These are phyloP conservation scores for Neospora caninum DNA, from an alignment of 169 alveolate species.

Conservation along the genomic window DNA sequence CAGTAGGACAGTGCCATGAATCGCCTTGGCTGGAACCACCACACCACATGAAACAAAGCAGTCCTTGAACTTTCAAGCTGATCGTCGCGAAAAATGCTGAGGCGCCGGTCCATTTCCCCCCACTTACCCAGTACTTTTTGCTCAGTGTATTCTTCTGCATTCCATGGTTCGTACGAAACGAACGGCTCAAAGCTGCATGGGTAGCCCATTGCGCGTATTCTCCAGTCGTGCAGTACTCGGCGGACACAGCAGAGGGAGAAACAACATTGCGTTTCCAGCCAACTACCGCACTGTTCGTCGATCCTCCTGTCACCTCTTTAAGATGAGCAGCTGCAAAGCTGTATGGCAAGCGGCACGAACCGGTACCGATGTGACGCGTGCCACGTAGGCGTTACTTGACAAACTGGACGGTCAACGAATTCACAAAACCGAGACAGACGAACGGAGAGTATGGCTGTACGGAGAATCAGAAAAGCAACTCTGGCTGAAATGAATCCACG, in stretches of 20 bases:
- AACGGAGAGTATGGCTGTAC: too few relatives aligned
- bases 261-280: not conserved
- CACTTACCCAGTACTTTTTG: not conserved
- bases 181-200: slow-evolving; percentile 33
- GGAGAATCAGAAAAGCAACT: too few relatives aligned
- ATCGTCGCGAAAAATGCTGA: not conserved
- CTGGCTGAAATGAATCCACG: too few relatives aligned
- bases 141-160: slow-evolving; percentile 11
- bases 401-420: too few relatives aligned
- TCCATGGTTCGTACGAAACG: slow-evolving; percentile 36
- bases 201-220: slow-evolving; percentile 24
- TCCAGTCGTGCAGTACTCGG: not conserved
- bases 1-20: slow-evolving; percentile 55
- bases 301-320: too few relatives aligned
- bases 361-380: too few relatives aligned
- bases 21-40: slow-evolving; percentile 37
- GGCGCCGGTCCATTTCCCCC: not conserved
- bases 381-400: too few relatives aligned
- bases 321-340: too few relatives aligned
- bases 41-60: not conserved
- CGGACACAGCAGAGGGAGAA: not conserved
- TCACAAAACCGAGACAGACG: too few relatives aligned
- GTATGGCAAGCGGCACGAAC: too few relatives aligned
- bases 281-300: too few relatives aligned
- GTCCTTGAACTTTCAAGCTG: not conserved